Evolutionary conservation across 2,329 filamentous ascomycete genomes (phyloP), one percentile per base, ranked within the genome.

Genomic region (Pseudodiploospora longispora): DNA sequence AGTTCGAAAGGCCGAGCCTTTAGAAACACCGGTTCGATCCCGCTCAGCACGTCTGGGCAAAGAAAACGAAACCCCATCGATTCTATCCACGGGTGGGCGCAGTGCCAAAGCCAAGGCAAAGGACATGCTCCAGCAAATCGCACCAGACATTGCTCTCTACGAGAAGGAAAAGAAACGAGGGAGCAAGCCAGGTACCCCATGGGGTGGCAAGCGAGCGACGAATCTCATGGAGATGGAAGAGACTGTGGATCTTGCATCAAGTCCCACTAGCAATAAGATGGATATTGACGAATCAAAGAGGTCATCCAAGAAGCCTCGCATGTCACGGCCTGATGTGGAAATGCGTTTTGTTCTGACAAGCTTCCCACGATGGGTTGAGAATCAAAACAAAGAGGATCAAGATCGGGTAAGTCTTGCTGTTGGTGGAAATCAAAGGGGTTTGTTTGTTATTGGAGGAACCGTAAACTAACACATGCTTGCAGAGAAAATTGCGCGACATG

Each of bases 101-200:
- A 93, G 87, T 55, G 91, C 93, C 10, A 98, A 97, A 61, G 82
- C 85, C 35, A 84, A 85, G 57, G 93, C 93, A 9, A 68, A 84
- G n/a, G 78, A 82, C 31, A 82, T 79, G 51, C 68, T 97, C 6
- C 87, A 93, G 43, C 76, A 79, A 32, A 71, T 91, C 46, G 89
- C 87, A 1, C 78, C 83, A 1, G 93, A 98, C 58, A 89, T 97
- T 57, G 84, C 83, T 2, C 70, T 94, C 30, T 98, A 93, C 57
- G 85, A 97, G 58, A 95, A 93, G 60, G 93, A 98, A 66, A 88
- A 79, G 70, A 96, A 95, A 68, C 81, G 93, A 19, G 64, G 68
- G 6, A 58, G 60, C 49, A 79, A 74, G 50, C 65, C 69, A 40
- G 70, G 60, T 3, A 63, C 65, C 2, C 70, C 74, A 0, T 83